Base-by-base conservation (phyloP, 305 asterid species). In the Coffea humblotiana region DNA sequence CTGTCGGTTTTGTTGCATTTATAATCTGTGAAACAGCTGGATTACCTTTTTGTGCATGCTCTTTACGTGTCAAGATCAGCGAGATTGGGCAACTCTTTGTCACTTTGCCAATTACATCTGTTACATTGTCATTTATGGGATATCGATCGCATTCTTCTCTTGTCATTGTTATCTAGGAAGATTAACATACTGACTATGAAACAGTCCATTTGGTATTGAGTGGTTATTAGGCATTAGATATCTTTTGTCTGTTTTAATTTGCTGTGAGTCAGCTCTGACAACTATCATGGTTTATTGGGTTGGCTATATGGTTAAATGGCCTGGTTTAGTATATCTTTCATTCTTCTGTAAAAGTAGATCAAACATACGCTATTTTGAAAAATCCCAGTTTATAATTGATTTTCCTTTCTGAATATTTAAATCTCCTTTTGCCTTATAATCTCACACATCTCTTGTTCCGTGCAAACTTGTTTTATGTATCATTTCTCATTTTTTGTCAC, bases 201-300 rank as follows among this genome's bases (percentile, higher is more conserved):
- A 40, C 43, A 6, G 19, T 69, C 8, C 74, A 60, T 79, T 0
- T 21, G 0, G 15, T n/a, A 10, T 11, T 71, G 13, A 47, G 63
- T 78, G 72, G 45, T 71, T 60, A 21, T 60, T 51, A 61, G 35
- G 72, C 54, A 79, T 29, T 47, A 21, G 67, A 61, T 25, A 21
- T 71, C 75, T 23, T 47, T 54, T 56, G 48, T 48, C 49, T 35
- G 25, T 71, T 77, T 40, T 65, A 40, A 72, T 67, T 77, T 80
- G 72, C 52, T 80, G 75, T 78, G 77, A 79, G 72, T 72, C 72
- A 37, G 54, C 54, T 77, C 52, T 52, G 64, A 78, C 54, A 56
- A 23, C 54, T 66, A 6, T 35, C 13, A 15, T 76, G 51, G 65
- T 77, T 68, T n/a, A 43, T 67, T 35, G 23, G 27, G 37, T 35